Evolutionary conservation across 2,329 filamentous ascomycete species (phyloP).

Genomic region (Malbranchea cinnamomea): DNA sequence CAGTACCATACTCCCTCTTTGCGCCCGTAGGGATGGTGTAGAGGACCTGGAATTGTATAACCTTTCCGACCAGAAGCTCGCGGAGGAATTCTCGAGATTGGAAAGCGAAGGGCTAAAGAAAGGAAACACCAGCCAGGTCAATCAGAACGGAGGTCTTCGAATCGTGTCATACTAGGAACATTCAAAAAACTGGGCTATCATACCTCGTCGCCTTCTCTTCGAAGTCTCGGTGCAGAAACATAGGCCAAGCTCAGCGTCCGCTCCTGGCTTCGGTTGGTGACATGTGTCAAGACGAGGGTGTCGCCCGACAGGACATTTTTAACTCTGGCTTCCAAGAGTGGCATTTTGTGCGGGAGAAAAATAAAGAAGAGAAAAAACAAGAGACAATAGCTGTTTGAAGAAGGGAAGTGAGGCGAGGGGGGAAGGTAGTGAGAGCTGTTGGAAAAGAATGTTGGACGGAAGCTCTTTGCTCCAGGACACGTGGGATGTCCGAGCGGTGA

Average conservation of each 20-base stretch:
- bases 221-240: conserved; percentile 74
- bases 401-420: not conserved
- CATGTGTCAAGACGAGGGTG: conserved; percentile 69
- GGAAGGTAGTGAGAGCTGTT: not conserved
- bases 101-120: conserved; percentile 61
- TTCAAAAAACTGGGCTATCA: conserved; percentile 3
- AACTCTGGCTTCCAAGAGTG: conserved; percentile 50
- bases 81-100: conserved; percentile 89
- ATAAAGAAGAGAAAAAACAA: conserved; percentile 1
- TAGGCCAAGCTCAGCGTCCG: conserved; percentile 82
- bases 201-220: conserved; percentile 76
- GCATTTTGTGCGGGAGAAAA: conserved; percentile 13
- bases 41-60: conserved; percentile 67
- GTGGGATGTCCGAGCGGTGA: no score
- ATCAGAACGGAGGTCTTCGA: not conserved
- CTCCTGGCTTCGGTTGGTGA: conserved; percentile 68
- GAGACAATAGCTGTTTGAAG: not conserved
- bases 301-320: conserved; percentile 93
- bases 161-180: conserved; percentile 1
- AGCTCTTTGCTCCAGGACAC: no score
- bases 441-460: no score
- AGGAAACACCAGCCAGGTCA: conserved; percentile 1
- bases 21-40: conserved; percentile 69
- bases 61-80: conserved; percentile 69
- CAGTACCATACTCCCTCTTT: conserved; percentile 75